These are phyloP conservation scores for Tolypocladium pustulatum DNA, from an alignment of 2,329 filamentous ascomycete species.

Conservation along the genomic window DNA sequence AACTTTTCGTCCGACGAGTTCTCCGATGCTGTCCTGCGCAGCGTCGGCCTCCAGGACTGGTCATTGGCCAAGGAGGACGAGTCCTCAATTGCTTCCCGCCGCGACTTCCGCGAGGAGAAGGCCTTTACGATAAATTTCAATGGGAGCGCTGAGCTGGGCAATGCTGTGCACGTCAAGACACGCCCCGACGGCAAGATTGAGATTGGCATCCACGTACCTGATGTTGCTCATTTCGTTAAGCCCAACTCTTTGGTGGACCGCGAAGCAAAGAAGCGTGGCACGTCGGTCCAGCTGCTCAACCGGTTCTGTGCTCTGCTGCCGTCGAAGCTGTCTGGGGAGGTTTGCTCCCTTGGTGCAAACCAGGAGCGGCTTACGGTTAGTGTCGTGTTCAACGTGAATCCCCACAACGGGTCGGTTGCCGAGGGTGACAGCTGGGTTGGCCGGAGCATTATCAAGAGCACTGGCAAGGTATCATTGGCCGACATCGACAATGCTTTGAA, in stretches of 20 bases:
- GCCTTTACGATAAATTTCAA: slow-evolving; percentile 90
- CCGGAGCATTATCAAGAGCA: slow-evolving; percentile 86
- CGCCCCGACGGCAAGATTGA: slow-evolving; percentile 78
- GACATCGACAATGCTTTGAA: slow-evolving; percentile 77
- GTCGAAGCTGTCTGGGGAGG: slow-evolving; percentile 69
- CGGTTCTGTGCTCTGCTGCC: slow-evolving; percentile 81
- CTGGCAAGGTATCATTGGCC: slow-evolving; percentile 71
- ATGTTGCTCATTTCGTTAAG: slow-evolving; percentile 96
- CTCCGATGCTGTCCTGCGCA: slow-evolving; percentile 89
- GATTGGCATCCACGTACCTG: slow-evolving; percentile 88
- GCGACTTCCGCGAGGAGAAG: slow-evolving; percentile 81
- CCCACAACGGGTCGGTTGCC: slow-evolving; percentile 63
- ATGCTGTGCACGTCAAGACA: slow-evolving; percentile 85
- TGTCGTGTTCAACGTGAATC: slow-evolving; percentile 85
- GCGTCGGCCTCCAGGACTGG: slow-evolving; percentile 88
- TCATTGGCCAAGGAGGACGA: slow-evolving; percentile 76
- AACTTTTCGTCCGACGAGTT: slow-evolving; percentile 98
- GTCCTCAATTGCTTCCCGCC: slow-evolving; percentile 58
- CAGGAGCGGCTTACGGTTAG: slow-evolving; percentile 86
- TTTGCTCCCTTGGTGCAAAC: slow-evolving; percentile 80
- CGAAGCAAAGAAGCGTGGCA: slow-evolving; percentile 95
- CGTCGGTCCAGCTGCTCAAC: slow-evolving; percentile 89
- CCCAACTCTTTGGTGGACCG: slow-evolving; percentile 89
- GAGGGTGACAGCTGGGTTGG: slow-evolving; percentile 92
- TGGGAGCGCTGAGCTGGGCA: slow-evolving; percentile 77